Evolutionary conservation across 192 early-diverging fungal species (phyloP), one percentile per base, ranked within the genome.

Genomic region (Oehlia diaphana): DNA sequence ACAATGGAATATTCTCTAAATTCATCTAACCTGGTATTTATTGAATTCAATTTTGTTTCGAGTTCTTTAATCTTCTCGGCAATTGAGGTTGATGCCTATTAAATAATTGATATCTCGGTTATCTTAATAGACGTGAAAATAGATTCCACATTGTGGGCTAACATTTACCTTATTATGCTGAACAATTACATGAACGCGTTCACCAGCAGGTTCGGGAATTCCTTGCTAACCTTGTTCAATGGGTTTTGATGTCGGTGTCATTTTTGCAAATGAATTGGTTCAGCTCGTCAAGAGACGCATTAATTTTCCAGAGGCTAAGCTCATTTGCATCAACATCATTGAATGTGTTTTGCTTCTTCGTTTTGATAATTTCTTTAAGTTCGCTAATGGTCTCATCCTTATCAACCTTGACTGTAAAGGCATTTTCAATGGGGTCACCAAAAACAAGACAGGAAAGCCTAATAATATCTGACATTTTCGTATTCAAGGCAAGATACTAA

Each of bases 281-380:
- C 33, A 42, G 12, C 49, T 31, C 23, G 47, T 74, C 72, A 4
- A 47, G 23, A 37, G 68, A 62, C 39, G 81, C 74, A 33, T 66
- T 74, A 31, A 83, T 80, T 33, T 67, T 62, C 80, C 80, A 83
- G 72, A 83, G 76, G 10, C 31, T 58, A 66, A 81, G 74, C 21
- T 80, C 35, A 16, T 70, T 53, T 7, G 78, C 79, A 71, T 75
- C 82, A 35, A 77, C 47, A 47, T 76, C 68, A 21, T 13, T 61
- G 26, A 83, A 80, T 19, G 53, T 23, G 23, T 58, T 63, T 10
- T 63, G 12, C 2, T 70, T 80, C 68, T 80, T 72, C 72, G 1
- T 13, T 33, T 72, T 72, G 50, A 80, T 80, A 12, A 37, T 64
- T 21, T 80, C 47, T 42, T 80, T 80, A 62, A 80, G 78, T 10